Base-by-base conservation (phyloP, 192 early-diverging fungal genomes). In the Coemansia sp. region DNA sequence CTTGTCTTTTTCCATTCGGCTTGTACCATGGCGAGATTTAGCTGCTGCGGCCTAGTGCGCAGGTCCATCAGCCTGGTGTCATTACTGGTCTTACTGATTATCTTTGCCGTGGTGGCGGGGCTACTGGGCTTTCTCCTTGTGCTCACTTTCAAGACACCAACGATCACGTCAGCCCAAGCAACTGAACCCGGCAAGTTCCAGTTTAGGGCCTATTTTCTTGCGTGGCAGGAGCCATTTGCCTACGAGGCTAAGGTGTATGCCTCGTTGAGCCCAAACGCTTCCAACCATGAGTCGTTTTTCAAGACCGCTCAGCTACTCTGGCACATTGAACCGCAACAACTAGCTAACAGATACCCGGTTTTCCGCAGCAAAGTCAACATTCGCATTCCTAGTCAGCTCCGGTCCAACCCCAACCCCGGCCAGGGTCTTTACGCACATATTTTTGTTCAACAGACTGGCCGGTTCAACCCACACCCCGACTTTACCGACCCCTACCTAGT, bases 171-270 rank as follows among this genome's bases (percentile, higher is more conserved):
- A 16, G 28, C 52, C 26, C 28, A 53, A 53, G 52, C 6, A 0
- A 3, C 16, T 31, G 52, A 13, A 13, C 28, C 52, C 1, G 52
- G 28, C 11, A 13, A 53, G 16, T 16, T 3, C 6, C 28, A 53
- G 14, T 12, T 16, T 23, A 8, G 10, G 52, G 31, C 26, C 26
- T 53, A 31, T 53, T 28, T 13, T 6, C 52, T 53, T 33, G 52
- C 52, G 52, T 53, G 52, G 52, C 52, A 53, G 52, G 52, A 53
- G 52, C 52, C 52, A 53, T 53, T 53, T 28, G 52, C 26, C 28
- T 65, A 65, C n/a, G 52, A 65, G 14, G 50, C 53, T 11, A 65
- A 65, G n/a, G 64, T 65, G 28, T 65, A 65, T 10, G 37, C 64
- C 23, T 42, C 64, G 64, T 26, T 28, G 25, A 7, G 28, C 14